Base-by-base conservation (phyloP, 768 basidiomycete species). In the Pluteus cervinus region DNA sequence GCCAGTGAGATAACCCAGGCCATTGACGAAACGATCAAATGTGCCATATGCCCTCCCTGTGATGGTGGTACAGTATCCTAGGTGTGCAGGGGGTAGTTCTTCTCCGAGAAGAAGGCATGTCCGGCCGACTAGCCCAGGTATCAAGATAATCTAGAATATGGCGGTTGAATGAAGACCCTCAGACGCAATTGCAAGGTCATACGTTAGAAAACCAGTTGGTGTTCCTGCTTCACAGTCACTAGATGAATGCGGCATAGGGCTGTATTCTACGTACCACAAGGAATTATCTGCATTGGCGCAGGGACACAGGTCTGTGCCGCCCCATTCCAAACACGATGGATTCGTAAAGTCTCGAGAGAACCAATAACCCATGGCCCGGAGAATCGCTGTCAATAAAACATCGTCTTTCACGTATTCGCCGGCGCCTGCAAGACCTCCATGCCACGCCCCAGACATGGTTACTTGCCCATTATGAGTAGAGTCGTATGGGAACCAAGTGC, bases 141-240 rank as follows among this genome's bases (percentile, higher is more conserved):
- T 74, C 12, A 74, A 63, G 31, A 85, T 81, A 23, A 78, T 64
- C 72, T 81, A 37, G 5, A 33, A 5, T 15, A 25, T 37, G 14
- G 26, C 14, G 12, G 24, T 29, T 25, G 14, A 29, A 16, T 16
- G 37, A 16, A 22, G 17, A 7, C 20, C 1, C 1, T 21, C 3
- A 33, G 14, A 29, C 29, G n/a, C n/a, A n/a, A n/a, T n/a, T n/a
- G n/a, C n/a, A n/a, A n/a, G n/a, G n/a, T 51, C 68, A 7, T 29
- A 75, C 75, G 44, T 79, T 79, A 4, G 70, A 69, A 46, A 68
- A 76, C 80, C 79, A 81, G 49, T 81, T 81, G 1, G 71, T 69
- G 46, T 81, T 83, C 75, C 77, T 80, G 9, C 31, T 24, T 12
- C 7, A 30, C 15, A 57, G 32, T 7, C 49, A 17, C 31, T 31